Evolutionary conservation across 148 eudicot species (phyloP), one percentile per base, ranked within the genome.

Genomic region (Selenicereus undatus): DNA sequence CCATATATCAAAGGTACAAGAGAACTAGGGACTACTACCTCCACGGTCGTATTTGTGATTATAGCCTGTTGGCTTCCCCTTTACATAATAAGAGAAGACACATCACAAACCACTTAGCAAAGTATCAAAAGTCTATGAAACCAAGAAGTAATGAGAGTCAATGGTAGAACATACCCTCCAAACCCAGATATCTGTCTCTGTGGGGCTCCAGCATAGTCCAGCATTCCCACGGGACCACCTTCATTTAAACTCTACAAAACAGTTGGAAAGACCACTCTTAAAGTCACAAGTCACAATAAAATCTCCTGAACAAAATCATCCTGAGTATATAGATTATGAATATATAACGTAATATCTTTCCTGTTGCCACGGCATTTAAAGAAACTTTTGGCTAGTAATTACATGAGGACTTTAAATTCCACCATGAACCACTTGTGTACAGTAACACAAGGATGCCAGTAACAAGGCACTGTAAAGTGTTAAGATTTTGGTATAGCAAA

Each of bases 21-120:
- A 87, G 90, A 84, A 73, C 93, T 88, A 72, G 99, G 99, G 74
- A 96, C 97, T 30, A 94, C 92, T 64, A 96, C 98, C 88, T 96
- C 98, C 82, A 94, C 89, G 20, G 94, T 91, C 18, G 98, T 91
- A 86, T 88, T 94, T 74, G 98, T 96, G 86, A 94, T 94, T 56
- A 91, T 73, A 74, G 95, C 85, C 8, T 77, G 88, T 77, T 89
- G 97, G 83, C 84, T 90, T 84, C 83, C 94, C 76, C 97, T 95
- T 70, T 17, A 80, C 73, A 76, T 11, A 76, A 42, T 35, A 45
- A 76, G 29, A 22, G 18, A 56, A 73, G 45, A 56, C 78, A 39
- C 75, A 70, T 26, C 30, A 52, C 22, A 78, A 71, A 65, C 36
- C 60, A 71, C 73, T 60, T 60, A 83, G 77, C 51, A 75, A 86